A percentile compares a stretch with the other conserved stretches of the same genome.
Evolutionary conservation across 352 stramenopile genomes (phyloP).

Genomic region (Poterioochromonas sp.): DNA sequence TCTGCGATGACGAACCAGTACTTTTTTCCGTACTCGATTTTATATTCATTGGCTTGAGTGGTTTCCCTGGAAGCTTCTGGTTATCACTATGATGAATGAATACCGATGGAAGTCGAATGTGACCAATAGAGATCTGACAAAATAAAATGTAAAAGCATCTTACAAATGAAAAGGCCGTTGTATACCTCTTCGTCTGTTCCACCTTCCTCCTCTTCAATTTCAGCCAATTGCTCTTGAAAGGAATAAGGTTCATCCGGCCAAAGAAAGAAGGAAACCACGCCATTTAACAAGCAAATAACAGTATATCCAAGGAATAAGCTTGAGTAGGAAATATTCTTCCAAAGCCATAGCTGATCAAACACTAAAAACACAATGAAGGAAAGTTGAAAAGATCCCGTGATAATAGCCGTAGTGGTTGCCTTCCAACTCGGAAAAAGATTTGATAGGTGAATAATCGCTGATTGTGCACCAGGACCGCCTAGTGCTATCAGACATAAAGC

Average conservation of each 20-base stretch:
- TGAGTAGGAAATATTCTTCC: conserved; percentile 46
- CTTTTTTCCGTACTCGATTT: background rate
- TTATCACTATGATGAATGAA: background rate
- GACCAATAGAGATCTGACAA: background rate
- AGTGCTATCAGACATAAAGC: conserved; percentile 59
- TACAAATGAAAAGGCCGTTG: background rate
- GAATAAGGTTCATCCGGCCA: conserved; percentile 51
- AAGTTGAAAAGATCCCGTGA: conserved; percentile 58
- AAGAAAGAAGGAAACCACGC: conserved; percentile 52
- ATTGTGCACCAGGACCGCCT: conserved; percentile 56
- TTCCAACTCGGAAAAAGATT: conserved; percentile 61
- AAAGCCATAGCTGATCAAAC: conserved; percentile 53
- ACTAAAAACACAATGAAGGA: conserved; percentile 64
- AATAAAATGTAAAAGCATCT: background rate
- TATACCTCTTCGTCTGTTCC: background rate
- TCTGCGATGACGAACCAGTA: background rate
- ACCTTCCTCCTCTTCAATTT: background rate
- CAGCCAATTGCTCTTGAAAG: conserved; percentile 41
- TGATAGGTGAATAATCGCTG: conserved; percentile 60
- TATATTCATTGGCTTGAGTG: background rate
- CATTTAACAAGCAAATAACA: conserved; percentile 50
- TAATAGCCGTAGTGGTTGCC: conserved; percentile 58
- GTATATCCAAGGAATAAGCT: conserved; percentile 55
- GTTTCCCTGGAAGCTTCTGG: too few relatives aligned
- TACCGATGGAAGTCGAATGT: conserved; percentile 12